Evolutionary conservation across 169 alveolate species (phyloP), one percentile per base, ranked within the genome.

Genomic region (Plasmodium malariae): DNA sequence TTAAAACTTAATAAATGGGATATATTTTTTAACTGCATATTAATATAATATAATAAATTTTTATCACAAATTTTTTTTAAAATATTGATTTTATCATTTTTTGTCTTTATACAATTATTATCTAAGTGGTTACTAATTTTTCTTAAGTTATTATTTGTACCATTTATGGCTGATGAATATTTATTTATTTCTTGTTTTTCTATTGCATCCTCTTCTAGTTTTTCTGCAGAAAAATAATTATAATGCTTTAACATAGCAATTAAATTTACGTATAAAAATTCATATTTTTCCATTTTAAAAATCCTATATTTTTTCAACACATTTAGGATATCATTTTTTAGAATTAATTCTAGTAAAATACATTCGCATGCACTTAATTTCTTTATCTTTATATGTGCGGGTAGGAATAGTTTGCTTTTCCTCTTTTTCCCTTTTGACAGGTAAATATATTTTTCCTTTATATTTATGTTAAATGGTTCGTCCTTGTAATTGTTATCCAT

Each of bases 221-320:
- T 51, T 3, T 83, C 73, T 3, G 40, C 1, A 4, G 73, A 65
- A 43, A 83, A 83, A 83, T 83, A 83, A 65, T 83, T 83, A 60
- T 83, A 83, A 83, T 83, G 83, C 62, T 83, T 83, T 28, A 83
- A 11, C 91, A 83, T 83, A 49, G 85, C 85, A 19, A 83, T 60
- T 40, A 83, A 60, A 43, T 83, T 83, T 12, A 67, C 62, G 14
- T 83, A 83, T 36, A 83, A 70, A 45, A 67, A 83, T 51, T 83
- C 83, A 67, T 83, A 83, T 11, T 83, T 83, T 67, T 83, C 91
- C 26, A 30, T 83, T 67, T 83, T 83, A 83, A 83, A 67, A 49
- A 83, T 67, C 67, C 54, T 83, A 60, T 83, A 83, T 17, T 83
- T 83, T 30, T 51, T 83, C n/a, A 83, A 83, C 9, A 83, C 91